A percentile compares a stretch with the other conserved stretches of the same genome.
Evolutionary conservation across 768 basidiomycete species (phyloP).

Genomic region (Suillus sp.): DNA sequence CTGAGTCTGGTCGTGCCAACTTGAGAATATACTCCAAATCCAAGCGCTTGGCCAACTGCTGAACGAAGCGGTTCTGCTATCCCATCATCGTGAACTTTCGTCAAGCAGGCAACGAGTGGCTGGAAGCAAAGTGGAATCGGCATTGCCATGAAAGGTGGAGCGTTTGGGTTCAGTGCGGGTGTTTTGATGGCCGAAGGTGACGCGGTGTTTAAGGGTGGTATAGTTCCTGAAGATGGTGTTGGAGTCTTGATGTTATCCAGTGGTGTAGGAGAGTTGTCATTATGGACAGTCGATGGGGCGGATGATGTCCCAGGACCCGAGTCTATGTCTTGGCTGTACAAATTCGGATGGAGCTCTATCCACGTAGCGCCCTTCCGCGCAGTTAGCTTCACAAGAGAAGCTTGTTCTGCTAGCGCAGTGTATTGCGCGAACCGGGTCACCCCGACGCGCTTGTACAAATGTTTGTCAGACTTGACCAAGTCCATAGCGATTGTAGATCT

Average conservation of each 20-base stretch:
- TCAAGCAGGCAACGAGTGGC: constrained; percentile 37
- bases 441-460: constrained; percentile 29
- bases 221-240: neutral
- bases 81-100: constrained; percentile 36
- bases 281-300: constrained; percentile 15
- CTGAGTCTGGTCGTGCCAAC: constrained; percentile 45
- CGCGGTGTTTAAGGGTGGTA: too few species aligned
- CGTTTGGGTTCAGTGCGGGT: neutral
- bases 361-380: constrained; percentile 21
- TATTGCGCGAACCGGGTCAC: constrained; percentile 32
- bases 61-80: constrained; percentile 39
- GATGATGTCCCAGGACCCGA: constrained; percentile 17
- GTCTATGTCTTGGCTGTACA: neutral
- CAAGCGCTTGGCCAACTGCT: constrained; percentile 36
- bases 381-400: constrained; percentile 30
- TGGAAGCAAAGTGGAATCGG: constrained; percentile 22
- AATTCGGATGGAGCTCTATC: constrained; percentile 30
- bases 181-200: rapidly evolving
- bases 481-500: constrained; percentile 42
- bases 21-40: constrained; percentile 36
- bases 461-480: constrained; percentile 32
- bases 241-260: too few species aligned
- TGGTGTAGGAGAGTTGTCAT: neutral
- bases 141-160: neutral
- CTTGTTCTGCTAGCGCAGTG: constrained; percentile 27